Evolutionary conservation across 1,139 yeast species (phyloP), one percentile per base, ranked within the genome.

Genomic region (Sugiyamaella sp.): DNA sequence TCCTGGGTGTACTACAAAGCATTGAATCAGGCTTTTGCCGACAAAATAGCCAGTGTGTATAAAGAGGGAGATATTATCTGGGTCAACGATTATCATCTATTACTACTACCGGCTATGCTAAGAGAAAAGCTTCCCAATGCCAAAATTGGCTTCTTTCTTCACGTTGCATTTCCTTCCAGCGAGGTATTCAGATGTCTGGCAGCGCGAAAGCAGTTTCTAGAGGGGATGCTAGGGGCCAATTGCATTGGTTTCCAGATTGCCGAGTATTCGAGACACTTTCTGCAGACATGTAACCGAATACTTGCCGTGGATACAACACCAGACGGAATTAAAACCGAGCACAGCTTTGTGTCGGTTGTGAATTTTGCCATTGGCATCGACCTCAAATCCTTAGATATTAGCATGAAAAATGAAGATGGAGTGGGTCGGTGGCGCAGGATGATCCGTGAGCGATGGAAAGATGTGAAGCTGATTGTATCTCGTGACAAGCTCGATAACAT

Each of bases 101-200:
- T 93, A 71, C 75, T 93, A 40, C 91, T 90, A 1, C 98, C 98
- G 0, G 79, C 79, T 56, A 85, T 93, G 95, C 78, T 93, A 4
- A 79, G 97, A 60, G 78, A 82, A 54, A 73, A 78, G 60, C 71
- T 90, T 21, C 97, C 97, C 12, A 70, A 81, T 57, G 98, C 96
- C 3, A 84, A 87, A 61, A 90, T 95, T 63, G 98, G 97, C 0
- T 85, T 93, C 63, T 93, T 89, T 71, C 74, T 93, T 55, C 99
- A 95, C 66, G 90, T 93, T 20, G 88, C 98, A 1, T 93, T 93
- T 74, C 99, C 99, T 5, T 88, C 97, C 1, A 85, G 95, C 46
- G 99, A 93, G 70, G 96, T 93, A 2, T 95, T 93, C 72, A 79
- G 98, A 60, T 91, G 98, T 66, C 79, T 93, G 60, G 97, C 98